A percentile compares a stretch with the other conserved stretches of the same genome.
Conservation (phyloP, 495 filamentous ascomycete species). For the Xylaria acuta region DNA sequence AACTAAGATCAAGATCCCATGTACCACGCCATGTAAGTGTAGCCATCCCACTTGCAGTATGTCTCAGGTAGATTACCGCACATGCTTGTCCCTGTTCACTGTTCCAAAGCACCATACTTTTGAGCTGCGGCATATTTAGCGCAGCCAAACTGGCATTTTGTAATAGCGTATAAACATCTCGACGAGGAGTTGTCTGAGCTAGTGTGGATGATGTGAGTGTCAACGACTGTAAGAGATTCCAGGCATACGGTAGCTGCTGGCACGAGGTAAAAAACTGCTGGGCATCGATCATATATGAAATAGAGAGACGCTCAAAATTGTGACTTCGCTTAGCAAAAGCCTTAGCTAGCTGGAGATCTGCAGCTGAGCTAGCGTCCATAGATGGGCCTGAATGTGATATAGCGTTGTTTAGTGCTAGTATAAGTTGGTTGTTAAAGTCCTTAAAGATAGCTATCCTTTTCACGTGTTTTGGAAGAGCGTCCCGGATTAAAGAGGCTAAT, state of each 20-base stretch:
- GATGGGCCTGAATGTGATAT: background rate
- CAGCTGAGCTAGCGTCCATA: conserved; percentile 1
- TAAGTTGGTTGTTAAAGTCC: conserved; percentile 12
- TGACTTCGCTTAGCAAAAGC: conserved; percentile 15
- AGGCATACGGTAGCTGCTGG: conserved; percentile 10
- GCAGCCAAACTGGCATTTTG: conserved; percentile 14
- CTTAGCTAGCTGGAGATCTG: conserved; percentile 2
- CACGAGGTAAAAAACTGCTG: conserved; percentile 5
- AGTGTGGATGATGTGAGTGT: conserved; percentile 6
- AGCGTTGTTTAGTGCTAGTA: conserved; percentile 4
- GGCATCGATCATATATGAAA: conserved; percentile 18
- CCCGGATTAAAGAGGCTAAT: conserved; percentile 8
- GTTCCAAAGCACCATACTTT: conserved; percentile 15
- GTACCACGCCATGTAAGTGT: conserved; percentile 14
- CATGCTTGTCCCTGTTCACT: conserved; percentile 13
- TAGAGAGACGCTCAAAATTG: conserved; percentile 6
- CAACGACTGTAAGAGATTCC: conserved; percentile 17
- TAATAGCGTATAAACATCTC: conserved; percentile 14
- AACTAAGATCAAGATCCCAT: conserved; percentile 8
- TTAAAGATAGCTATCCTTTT: conserved; percentile 15
- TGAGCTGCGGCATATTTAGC: conserved; percentile 14
- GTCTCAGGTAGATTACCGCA: conserved; percentile 8
- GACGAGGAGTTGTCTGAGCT: background rate
- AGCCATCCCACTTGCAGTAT: conserved; percentile 5
- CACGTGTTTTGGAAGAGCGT: conserved; percentile 1